Base-by-base conservation (phyloP, 805 yeast species). In the Candida sakaeoensis region DNA sequence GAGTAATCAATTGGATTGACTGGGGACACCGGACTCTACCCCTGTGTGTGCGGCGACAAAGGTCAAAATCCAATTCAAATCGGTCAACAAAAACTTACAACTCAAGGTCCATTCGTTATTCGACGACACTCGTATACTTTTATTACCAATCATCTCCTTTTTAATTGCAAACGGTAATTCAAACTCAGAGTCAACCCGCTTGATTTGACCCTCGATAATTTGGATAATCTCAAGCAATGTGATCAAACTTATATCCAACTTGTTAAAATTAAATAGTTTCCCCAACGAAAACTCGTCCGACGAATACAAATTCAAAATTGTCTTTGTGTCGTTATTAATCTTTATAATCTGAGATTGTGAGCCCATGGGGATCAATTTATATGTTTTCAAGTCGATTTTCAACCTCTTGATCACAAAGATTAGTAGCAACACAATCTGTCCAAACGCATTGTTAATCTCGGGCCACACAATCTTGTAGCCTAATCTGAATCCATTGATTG, bases 81-180 rank as follows among this genome's bases (percentile, higher is more conserved):
- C 79, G 0, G 93, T 85, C 35, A 90, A 63, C 9, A 91, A 65
- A 53, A 80, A 85, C 51, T 85, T 83, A 61, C 96, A 89, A 1
- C 95, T 91, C 18, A 82, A 77, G 0, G 96, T 87, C 98, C 98
- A 90, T 45, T 84, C 87, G 33, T 79, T 78, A 55, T 82, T 82
- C 2, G 85, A 74, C 1, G 85, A 77, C 1, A 87, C 72, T 34
- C 80, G 68, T n/a, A 91, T 82, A 36, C 85, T 77, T 41, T 79
- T 74, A 1, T 86, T 89, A 1, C 93, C 95, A 25, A 91, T 82
- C 38, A 74, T 74, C 45, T 85, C 95, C 7, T 71, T 72, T 19
- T 51, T 55, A 60, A 90, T 86, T 14, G 63, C 63, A 55, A 88
- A 88, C 0, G 97, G 96, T 14, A 88, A 58, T 33, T 81, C 86